Percentiles rank a stretch among this genome's conserved stretches.
phyloP scores from a whole-genome alignment of 108 stramenopile species.

The Fistulifera pelliculosa region DNA sequence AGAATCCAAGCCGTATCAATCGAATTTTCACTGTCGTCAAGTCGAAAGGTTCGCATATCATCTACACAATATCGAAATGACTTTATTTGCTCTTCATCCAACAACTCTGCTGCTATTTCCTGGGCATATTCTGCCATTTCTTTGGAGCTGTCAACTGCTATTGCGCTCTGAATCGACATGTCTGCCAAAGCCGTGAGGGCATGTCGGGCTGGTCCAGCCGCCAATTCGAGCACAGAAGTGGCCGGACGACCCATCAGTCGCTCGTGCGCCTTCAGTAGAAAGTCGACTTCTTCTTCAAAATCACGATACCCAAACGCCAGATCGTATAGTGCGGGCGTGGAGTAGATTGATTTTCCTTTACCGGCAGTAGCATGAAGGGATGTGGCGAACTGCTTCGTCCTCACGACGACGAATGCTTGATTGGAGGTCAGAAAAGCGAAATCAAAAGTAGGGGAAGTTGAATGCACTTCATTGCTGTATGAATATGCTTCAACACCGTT shows the following conservation, averaged over 20 bases:
- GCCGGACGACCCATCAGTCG: conserved; percentile 6
- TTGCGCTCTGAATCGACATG: conserved; percentile 21
- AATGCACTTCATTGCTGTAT: too few species aligned
- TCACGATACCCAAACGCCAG: conserved; percentile 76
- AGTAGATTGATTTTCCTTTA: conserved; percentile 40
- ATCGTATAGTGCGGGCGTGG: conserved; percentile 68
- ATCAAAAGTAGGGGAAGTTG: too few species aligned
- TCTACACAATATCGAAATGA: conserved; percentile 39
- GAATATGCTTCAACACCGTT: too few species aligned
- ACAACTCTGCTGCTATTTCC: conserved; percentile 39
- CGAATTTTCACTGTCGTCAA: conserved; percentile 1
- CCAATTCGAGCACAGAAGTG: conserved; percentile 56
- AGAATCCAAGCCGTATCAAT: conserved; percentile 77
- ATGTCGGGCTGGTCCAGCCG: conserved; percentile 81
- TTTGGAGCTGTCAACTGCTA: conserved; percentile 55
- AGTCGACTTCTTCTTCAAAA: conserved; percentile 71
- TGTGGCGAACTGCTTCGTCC: too few species aligned
- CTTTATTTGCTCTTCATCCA: conserved; percentile 17
- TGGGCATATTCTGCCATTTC: conserved; percentile 63
- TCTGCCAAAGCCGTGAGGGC: conserved; percentile 41
- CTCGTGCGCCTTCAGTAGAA: conserved; percentile 49
- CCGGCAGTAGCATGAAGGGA: too few species aligned
- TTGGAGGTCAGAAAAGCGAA: too few species aligned
- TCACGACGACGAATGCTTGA: too few species aligned
- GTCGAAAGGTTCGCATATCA: conserved; percentile 55